Conservation (phyloP, 345 rosid genomes). For the Corchorus capsularis region DNA sequence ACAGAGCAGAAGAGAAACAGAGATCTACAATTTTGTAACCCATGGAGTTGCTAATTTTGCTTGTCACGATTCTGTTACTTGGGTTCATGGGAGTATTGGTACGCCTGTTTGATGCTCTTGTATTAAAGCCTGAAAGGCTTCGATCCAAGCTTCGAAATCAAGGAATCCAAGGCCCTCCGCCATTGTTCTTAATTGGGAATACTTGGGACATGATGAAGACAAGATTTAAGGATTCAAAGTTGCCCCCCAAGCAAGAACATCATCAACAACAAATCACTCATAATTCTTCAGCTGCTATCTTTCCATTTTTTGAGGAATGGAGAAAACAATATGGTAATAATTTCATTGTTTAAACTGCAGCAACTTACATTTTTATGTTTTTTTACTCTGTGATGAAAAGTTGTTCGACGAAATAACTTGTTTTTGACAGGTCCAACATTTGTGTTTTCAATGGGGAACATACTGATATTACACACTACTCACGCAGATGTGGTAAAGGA, state of each 20-base stretch:
- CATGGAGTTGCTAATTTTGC: too few relatives aligned
- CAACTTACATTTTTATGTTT: too few relatives aligned
- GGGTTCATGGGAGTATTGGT: too few relatives aligned
- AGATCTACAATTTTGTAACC: too few relatives aligned
- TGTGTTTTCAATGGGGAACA: slow-evolving; percentile 20
- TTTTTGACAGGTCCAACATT: slow-evolving; percentile 19
- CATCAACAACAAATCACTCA: slow-evolving; percentile 17
- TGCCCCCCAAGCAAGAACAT: not conserved
- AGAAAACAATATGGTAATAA: slow-evolving; percentile 31
- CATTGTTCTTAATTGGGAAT: slow-evolving; percentile 37
- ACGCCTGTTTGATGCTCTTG: too few relatives aligned
- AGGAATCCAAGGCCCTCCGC: slow-evolving; percentile 41
- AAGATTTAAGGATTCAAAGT: not conserved
- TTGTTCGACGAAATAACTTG: too few relatives aligned
- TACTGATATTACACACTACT: slow-evolving; percentile 19
- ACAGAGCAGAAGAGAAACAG: too few relatives aligned
- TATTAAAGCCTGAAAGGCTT: slow-evolving; percentile 31
- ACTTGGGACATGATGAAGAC: slow-evolving; percentile 36
- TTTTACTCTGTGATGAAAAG: too few relatives aligned
- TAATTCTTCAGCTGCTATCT: slow-evolving; percentile 12
- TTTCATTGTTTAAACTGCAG: too few relatives aligned
- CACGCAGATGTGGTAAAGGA: slow-evolving; percentile 30
- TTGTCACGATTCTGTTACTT: too few relatives aligned
- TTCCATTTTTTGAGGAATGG: slow-evolving; percentile 37
- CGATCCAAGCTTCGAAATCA: slow-evolving; percentile 33